Conservation (phyloP, 352 stramenopile genomes). For the Blastocystis sp. region DNA sequence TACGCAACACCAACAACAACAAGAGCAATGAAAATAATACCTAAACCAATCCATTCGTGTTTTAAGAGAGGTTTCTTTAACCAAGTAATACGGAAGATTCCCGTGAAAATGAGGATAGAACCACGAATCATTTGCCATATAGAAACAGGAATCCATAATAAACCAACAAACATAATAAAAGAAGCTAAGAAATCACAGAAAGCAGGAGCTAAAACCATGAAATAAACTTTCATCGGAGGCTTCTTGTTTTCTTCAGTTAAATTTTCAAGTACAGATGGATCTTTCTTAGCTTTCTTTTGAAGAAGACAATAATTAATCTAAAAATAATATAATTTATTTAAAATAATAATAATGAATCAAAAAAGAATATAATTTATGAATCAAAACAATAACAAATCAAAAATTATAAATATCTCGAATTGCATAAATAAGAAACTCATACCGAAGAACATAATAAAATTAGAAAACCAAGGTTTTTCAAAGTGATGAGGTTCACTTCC, state of each 20-base stretch:
- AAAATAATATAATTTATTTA: neutral
- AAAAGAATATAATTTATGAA: neutral
- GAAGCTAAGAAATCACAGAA: slow-evolving; percentile 19
- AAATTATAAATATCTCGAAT: slow-evolving; percentile 16
- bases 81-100: slow-evolving; percentile 18
- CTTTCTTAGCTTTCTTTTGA: slow-evolving; percentile 12
- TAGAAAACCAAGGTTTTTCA: slow-evolving; percentile 27
- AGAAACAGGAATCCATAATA: slow-evolving; percentile 21
- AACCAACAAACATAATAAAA: slow-evolving; percentile 28
- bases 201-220: slow-evolving; percentile 9
- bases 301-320: slow-evolving; percentile 26
- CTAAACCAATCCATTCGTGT: slow-evolving; percentile 10
- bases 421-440: slow-evolving; percentile 15
- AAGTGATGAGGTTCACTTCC: slow-evolving; percentile 14
- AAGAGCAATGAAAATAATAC: slow-evolving; percentile 15
- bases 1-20: slow-evolving; percentile 14
- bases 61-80: slow-evolving; percentile 22
- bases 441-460: slow-evolving; percentile 35
- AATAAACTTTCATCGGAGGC: slow-evolving; percentile 2
- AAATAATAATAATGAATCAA: slow-evolving; percentile 23
- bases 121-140: slow-evolving; percentile 34
- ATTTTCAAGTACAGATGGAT: neutral
- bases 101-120: slow-evolving; percentile 27
- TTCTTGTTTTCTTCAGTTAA: slow-evolving; percentile 11
- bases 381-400: no score